phyloP scores from a whole-genome alignment of 140 eudicot genomes.

The Senecio squalidus region DNA sequence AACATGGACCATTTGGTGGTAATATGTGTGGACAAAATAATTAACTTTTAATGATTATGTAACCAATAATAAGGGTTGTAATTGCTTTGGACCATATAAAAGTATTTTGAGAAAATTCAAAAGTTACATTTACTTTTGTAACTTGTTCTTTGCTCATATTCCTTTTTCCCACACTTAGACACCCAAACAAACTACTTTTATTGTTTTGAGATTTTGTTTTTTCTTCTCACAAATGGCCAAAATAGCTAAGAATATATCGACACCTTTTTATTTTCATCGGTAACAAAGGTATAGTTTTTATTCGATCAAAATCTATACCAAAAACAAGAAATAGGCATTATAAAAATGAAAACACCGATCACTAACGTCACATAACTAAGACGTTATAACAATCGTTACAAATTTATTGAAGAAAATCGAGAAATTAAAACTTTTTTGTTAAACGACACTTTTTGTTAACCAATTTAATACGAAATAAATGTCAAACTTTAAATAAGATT shows the following conservation, averaged over 20 bases:
- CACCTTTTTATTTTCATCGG: background rate
- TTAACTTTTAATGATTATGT: constrained; percentile 23
- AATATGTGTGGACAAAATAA: constrained; percentile 32
- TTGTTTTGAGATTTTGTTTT: constrained; percentile 23
- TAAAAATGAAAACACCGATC: too few species aligned
- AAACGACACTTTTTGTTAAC: too few species aligned
- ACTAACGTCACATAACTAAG: too few species aligned
- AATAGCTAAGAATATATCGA: constrained; percentile 6
- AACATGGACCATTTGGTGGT: constrained; percentile 36
- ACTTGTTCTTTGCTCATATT: constrained; percentile 22
- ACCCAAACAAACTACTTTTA: constrained; percentile 31
- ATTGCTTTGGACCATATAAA: constrained; percentile 30
- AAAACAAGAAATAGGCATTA: background rate
- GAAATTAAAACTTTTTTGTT: too few species aligned
- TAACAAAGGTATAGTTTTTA: background rate
- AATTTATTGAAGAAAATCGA: too few species aligned
- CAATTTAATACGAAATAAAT: too few species aligned
- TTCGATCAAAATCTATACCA: background rate
- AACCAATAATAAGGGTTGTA: constrained; percentile 38
- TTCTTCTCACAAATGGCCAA: constrained; percentile 23
- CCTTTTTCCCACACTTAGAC: constrained; percentile 28
- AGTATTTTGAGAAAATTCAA: constrained; percentile 31
- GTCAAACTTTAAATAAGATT: too few species aligned
- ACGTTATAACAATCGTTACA: too few species aligned
- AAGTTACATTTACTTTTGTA: constrained; percentile 41